These are phyloP conservation scores for Pseudopithomyces maydicus DNA, from an alignment of 2,329 filamentous ascomycete genomes.

Conservation along the genomic window DNA sequence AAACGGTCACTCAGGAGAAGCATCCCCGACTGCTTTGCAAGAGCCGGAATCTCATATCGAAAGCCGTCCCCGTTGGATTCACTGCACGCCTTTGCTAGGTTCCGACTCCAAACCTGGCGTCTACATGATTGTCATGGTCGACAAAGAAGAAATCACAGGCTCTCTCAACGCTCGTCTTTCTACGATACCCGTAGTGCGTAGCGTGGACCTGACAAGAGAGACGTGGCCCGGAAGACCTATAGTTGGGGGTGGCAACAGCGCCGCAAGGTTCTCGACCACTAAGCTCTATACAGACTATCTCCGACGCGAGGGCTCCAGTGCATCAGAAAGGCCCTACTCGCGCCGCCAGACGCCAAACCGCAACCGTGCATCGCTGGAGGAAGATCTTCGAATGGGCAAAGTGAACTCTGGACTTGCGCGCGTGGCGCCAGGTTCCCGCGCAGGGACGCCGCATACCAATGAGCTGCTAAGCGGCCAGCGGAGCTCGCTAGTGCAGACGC, in stretches of 20 bases:
- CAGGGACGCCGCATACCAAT: not conserved
- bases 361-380: not conserved
- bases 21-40: constrained; percentile 5
- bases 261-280: constrained; percentile 12
- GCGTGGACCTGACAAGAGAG: constrained; percentile 2
- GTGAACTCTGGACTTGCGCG: not conserved
- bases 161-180: constrained; percentile 8
- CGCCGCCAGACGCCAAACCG: not conserved
- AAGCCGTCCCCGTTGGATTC: constrained; percentile 72
- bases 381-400: not conserved
- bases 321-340: not conserved
- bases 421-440: not conserved
- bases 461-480: not conserved
- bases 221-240: constrained; percentile 5
- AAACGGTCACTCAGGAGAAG: constrained; percentile 3
- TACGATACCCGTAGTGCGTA: constrained; percentile 1
- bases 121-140: constrained; percentile 76
- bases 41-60: constrained; percentile 29
- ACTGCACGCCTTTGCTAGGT: constrained; percentile 73
- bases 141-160: constrained; percentile 57
- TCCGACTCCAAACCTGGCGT: constrained; percentile 70
- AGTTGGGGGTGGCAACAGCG: not conserved
- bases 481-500: not conserved
- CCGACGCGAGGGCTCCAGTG: constrained; percentile 15
- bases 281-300: constrained; percentile 27